Evolutionary conservation across 441 rosid genomes (phyloP).

Genomic region (Iberis amara): DNA sequence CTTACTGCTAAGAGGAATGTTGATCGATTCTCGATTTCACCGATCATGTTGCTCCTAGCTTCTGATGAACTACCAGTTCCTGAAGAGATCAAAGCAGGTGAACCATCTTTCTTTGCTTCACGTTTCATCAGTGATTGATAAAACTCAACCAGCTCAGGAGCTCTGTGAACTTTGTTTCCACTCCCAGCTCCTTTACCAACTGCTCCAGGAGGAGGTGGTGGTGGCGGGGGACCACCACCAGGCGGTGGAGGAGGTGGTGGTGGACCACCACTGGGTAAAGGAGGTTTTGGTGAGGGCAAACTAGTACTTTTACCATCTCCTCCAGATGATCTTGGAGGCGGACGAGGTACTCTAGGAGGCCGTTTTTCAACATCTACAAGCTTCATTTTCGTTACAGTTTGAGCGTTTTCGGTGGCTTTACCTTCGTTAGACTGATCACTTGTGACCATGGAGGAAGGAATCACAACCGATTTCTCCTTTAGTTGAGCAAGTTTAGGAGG

Average conservation of each 20-base stretch:
- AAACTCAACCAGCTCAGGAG: slow-evolving; percentile 91
- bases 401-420: slow-evolving; percentile 38
- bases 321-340: slow-evolving; percentile 71
- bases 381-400: slow-evolving; percentile 55
- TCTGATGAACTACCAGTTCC: slow-evolving; percentile 56
- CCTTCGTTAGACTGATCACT: slow-evolving; percentile 38
- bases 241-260: slow-evolving; percentile 59
- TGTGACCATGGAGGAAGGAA: slow-evolving; percentile 33
- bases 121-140: slow-evolving; percentile 95
- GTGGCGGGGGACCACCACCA: slow-evolving; percentile 47
- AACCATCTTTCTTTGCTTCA: slow-evolving; percentile 78
- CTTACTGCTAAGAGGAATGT: slow-evolving; percentile 87
- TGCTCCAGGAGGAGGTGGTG: slow-evolving; percentile 85
- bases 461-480: slow-evolving; percentile 49
- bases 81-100: slow-evolving; percentile 48
- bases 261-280: slow-evolving; percentile 40
- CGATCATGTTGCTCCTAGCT: slow-evolving; percentile 92
- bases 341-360: slow-evolving; percentile 70
- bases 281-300: slow-evolving; percentile 39
- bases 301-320: slow-evolving; percentile 28
- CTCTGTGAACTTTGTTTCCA: slow-evolving; percentile 81
- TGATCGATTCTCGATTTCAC: slow-evolving; percentile 89
- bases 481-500: slow-evolving; percentile 74
- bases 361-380: slow-evolving; percentile 75
- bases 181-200: slow-evolving; percentile 68